Conservation (phyloP, 805 yeast species). For the Lachancea dasiensis region DNA sequence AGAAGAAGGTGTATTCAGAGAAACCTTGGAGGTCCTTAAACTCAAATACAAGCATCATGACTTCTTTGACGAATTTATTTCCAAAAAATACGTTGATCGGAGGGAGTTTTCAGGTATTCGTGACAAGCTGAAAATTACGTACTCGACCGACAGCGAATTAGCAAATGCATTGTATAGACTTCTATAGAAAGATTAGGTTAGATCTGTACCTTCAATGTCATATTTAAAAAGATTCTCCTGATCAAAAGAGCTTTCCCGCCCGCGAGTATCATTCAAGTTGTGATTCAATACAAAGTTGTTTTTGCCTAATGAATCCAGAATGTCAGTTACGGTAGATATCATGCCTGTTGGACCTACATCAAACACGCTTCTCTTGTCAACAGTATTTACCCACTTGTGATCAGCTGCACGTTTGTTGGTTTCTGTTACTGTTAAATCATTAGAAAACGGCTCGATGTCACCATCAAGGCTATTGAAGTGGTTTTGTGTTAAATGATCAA, state of each 20-base stretch:
- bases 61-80: constrained; percentile 12
- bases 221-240: constrained; percentile 11
- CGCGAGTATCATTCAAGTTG: constrained; percentile 1
- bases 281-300: constrained; percentile 4
- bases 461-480: constrained; percentile 42
- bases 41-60: constrained; percentile 24
- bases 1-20: constrained; percentile 21
- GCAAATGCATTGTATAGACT: constrained; percentile 36
- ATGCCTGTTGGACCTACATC: constrained; percentile 70
- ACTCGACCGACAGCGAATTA: constrained; percentile 31
- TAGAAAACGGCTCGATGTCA: constrained; percentile 6
- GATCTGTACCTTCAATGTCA: constrained; percentile 7
- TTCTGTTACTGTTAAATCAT: too few species aligned
- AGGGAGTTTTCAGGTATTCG: constrained; percentile 27
- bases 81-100: constrained; percentile 28
- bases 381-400: constrained; percentile 46
- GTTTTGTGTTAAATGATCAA: constrained; percentile 58
- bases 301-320: constrained; percentile 42
- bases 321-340: constrained; percentile 57
- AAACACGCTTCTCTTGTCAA: constrained; percentile 29
- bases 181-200: constrained; percentile 6
- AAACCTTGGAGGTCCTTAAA: constrained; percentile 26
- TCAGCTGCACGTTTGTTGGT: constrained; percentile 28
- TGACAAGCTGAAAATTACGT: constrained; percentile 5
- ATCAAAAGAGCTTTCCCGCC: constrained; percentile 2